These are phyloP conservation scores for Talaromyces sp. DNA, from an alignment of 2,329 filamentous ascomycete species.

Conservation along the genomic window DNA sequence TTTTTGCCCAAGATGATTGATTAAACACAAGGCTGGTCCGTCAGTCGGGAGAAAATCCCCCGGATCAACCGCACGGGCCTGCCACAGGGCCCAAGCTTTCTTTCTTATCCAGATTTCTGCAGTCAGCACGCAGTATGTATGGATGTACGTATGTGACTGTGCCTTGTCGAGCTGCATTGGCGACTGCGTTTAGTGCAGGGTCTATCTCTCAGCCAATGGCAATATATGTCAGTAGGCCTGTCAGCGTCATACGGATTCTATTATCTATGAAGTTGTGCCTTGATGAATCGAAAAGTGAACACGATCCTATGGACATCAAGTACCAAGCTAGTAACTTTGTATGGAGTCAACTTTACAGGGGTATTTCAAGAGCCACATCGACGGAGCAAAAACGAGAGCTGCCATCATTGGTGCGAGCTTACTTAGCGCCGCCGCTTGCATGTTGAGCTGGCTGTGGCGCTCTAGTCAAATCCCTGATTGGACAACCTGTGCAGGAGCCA, in stretches of 20 bases:
- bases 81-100: conserved; percentile 6
- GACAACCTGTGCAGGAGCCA: conserved; percentile 1
- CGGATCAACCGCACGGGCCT: conserved; percentile 16
- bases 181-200: background rate
- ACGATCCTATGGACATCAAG: background rate
- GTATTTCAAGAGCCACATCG: background rate
- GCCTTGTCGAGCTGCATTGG: background rate
- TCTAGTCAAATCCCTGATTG: background rate
- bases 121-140: background rate
- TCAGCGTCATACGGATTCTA: background rate
- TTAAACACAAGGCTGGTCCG: conserved; percentile 4
- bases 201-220: background rate
- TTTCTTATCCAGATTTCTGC: background rate
- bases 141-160: background rate
- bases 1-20: background rate
- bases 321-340: background rate
- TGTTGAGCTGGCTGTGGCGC: conserved; percentile 16
- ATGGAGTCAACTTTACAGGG: background rate
- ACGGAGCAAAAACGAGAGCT: background rate
- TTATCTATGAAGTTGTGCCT: background rate
- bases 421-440: background rate
- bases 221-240: background rate
- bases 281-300: background rate
- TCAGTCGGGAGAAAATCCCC: conserved; percentile 14
- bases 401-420: background rate